A percentile compares a stretch with the other conserved stretches of the same genome.
Evolutionary conservation across 2,329 filamentous ascomycete species (phyloP).

Genomic region (Aureobasidium musti): DNA sequence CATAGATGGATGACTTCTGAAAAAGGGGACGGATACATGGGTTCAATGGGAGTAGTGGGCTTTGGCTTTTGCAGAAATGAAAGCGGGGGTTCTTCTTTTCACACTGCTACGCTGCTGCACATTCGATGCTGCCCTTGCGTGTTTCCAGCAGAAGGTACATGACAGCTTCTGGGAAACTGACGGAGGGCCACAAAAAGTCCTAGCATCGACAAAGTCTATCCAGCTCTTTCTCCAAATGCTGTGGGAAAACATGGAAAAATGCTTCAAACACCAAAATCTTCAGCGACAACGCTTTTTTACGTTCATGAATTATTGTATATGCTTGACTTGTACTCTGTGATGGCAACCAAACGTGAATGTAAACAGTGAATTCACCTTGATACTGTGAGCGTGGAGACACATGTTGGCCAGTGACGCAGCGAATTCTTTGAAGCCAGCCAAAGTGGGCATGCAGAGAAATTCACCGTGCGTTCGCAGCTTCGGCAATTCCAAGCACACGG

Average conservation of each 20-base stretch:
- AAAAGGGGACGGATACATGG: constrained; percentile 27
- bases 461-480: constrained; percentile 20
- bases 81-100: constrained; percentile 26
- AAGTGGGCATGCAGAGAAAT: constrained; percentile 6
- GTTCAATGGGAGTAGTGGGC: constrained; percentile 29
- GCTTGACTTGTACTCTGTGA: constrained; percentile 18
- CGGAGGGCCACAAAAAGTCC: constrained; percentile 25
- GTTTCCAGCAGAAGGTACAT: constrained; percentile 25
- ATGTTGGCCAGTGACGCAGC: constrained; percentile 22
- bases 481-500: constrained; percentile 21
- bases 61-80: constrained; percentile 28
- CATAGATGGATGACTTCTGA: constrained; percentile 37
- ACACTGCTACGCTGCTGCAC: constrained; percentile 22
- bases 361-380: constrained; percentile 18
- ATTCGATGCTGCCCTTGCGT: constrained; percentile 17
- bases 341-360: constrained; percentile 5
- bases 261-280: constrained; percentile 29
- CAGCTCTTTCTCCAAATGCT: constrained; percentile 24
- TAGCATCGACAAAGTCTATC: constrained; percentile 28
- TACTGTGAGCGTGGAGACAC: background rate
- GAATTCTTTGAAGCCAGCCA: background rate
- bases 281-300: constrained; percentile 28
- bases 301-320: constrained; percentile 22
- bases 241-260: constrained; percentile 27
- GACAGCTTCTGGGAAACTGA: constrained; percentile 23